A percentile compares a stretch with the other conserved stretches of the same genome.
phyloP scores from a whole-genome alignment of 352 stramenopile genomes.

The Globisporangium rhizosaccharum region DNA sequence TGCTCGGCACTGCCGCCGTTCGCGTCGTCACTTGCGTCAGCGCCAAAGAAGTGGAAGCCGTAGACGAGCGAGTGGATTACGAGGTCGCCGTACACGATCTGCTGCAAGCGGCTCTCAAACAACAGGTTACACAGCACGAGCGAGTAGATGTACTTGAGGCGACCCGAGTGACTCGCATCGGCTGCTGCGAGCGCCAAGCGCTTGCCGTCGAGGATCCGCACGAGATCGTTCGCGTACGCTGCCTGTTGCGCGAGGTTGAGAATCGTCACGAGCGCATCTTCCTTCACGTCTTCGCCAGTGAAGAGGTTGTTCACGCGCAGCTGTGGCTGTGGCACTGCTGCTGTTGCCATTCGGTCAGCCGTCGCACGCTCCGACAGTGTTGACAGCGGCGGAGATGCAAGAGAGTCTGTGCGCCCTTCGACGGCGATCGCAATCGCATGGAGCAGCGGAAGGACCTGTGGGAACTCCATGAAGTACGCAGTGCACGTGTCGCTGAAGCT shows the following conservation, averaged over 20 bases:
- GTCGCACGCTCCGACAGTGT: neutral
- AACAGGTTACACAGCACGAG: constrained; percentile 63
- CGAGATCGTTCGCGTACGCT: constrained; percentile 39
- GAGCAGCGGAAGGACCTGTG: constrained; percentile 48
- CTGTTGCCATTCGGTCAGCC: neutral
- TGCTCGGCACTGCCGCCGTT: neutral
- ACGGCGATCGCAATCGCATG: constrained; percentile 24
- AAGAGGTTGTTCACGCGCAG: constrained; percentile 3
- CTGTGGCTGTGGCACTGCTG: neutral
- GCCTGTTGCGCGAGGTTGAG: constrained; percentile 57
- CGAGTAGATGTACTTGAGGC: constrained; percentile 56
- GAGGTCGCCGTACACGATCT: constrained; percentile 55
- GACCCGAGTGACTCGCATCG: constrained; percentile 21
- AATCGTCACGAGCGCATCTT: constrained; percentile 59
- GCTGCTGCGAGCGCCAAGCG: constrained; percentile 36
- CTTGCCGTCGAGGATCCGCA: constrained; percentile 55
- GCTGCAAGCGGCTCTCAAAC: constrained; percentile 61
- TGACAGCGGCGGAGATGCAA: no score
- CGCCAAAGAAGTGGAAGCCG: constrained; percentile 45
- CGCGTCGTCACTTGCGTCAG: constrained; percentile 3
- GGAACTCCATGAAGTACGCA: constrained; percentile 48
- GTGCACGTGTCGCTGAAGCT: constrained; percentile 48
- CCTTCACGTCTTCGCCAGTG: constrained; percentile 39
- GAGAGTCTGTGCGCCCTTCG: neutral
- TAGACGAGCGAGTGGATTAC: constrained; percentile 45